Percentiles rank a stretch among this genome's conserved stretches.
These are phyloP conservation scores for Phytophthora hybrid DNA, from an alignment of 352 stramenopile species.

Conservation along the genomic window DNA sequence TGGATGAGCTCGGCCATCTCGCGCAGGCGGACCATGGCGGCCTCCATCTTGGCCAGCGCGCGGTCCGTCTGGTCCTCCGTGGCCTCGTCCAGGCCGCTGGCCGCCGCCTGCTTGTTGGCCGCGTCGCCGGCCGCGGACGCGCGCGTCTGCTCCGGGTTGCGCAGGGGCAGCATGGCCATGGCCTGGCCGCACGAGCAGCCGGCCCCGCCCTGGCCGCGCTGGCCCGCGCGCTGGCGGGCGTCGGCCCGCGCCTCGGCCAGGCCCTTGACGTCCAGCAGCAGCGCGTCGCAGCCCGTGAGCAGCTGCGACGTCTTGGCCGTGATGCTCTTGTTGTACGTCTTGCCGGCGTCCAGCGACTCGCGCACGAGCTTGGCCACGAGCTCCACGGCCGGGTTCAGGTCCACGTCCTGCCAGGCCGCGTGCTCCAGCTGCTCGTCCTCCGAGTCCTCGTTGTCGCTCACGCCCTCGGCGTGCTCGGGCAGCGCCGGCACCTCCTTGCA, in stretches of 20 bases:
- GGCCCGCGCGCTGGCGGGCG: constrained; percentile 51
- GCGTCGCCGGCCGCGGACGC: constrained; percentile 21
- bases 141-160: constrained; percentile 26
- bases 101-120: constrained; percentile 8
- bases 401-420: constrained; percentile 79
- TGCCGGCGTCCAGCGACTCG: constrained; percentile 77
- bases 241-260: constrained; percentile 65
- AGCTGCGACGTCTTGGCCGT: constrained; percentile 83
- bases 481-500: constrained; percentile 59
- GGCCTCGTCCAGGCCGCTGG: constrained; percentile 56
- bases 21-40: constrained; percentile 68
- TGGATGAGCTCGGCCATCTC: constrained; percentile 86
- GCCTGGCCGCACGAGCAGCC: constrained; percentile 68
- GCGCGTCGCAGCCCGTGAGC: constrained; percentile 75
- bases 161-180: constrained; percentile 68
- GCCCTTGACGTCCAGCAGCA: constrained; percentile 82
- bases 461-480: constrained; percentile 43
- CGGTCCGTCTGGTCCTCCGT: constrained; percentile 85
- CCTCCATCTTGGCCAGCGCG: constrained; percentile 79
- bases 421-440: constrained; percentile 86
- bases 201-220: constrained; percentile 44
- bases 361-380: constrained; percentile 69
- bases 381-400: constrained; percentile 85
- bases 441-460: constrained; percentile 85
- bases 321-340: constrained; percentile 90